Evolutionary conservation across 2,329 filamentous ascomycete species (phyloP).

Genomic region (Metarhizium anisopliae): DNA sequence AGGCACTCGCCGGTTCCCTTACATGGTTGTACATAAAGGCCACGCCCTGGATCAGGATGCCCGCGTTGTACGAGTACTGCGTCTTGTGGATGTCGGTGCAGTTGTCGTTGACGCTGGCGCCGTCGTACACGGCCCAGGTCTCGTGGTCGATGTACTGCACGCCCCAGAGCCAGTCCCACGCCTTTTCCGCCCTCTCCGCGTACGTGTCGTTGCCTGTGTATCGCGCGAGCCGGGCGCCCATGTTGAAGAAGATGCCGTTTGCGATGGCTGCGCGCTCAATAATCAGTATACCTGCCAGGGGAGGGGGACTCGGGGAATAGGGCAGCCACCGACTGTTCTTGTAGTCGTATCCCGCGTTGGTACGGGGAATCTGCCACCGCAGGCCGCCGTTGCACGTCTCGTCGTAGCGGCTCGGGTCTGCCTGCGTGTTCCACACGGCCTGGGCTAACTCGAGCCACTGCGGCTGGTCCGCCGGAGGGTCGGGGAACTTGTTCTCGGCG

Average conservation of each 20-base stretch:
- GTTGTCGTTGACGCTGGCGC: constrained; percentile 40
- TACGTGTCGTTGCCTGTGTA: constrained; percentile 62
- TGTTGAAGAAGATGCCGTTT: constrained; percentile 54
- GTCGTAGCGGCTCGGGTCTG: constrained; percentile 46
- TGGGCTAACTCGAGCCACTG: constrained; percentile 48
- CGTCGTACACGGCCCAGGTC: constrained; percentile 51
- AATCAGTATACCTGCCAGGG: background rate
- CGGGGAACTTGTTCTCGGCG: constrained; percentile 45
- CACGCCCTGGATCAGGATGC: constrained; percentile 42
- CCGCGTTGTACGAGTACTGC: constrained; percentile 49
- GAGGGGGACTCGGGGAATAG: background rate
- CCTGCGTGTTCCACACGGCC: constrained; percentile 51
- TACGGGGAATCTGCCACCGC: constrained; percentile 66
- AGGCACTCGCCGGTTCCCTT: constrained; percentile 3
- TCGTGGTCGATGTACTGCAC: constrained; percentile 50
- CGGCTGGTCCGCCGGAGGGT: constrained; percentile 37
- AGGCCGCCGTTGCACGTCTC: constrained; percentile 48
- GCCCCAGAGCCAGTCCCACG: constrained; percentile 49
- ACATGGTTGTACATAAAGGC: constrained; percentile 50
- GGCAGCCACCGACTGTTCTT: constrained; percentile 43
- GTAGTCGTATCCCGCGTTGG: constrained; percentile 67
- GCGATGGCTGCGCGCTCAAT: constrained; percentile 27
- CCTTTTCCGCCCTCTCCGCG: constrained; percentile 49
- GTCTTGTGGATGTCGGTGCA: constrained; percentile 39
- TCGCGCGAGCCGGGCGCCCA: constrained; percentile 57